Conservation (phyloP, 1,139 yeast genomes). For the Martiniozyma asiatica region DNA sequence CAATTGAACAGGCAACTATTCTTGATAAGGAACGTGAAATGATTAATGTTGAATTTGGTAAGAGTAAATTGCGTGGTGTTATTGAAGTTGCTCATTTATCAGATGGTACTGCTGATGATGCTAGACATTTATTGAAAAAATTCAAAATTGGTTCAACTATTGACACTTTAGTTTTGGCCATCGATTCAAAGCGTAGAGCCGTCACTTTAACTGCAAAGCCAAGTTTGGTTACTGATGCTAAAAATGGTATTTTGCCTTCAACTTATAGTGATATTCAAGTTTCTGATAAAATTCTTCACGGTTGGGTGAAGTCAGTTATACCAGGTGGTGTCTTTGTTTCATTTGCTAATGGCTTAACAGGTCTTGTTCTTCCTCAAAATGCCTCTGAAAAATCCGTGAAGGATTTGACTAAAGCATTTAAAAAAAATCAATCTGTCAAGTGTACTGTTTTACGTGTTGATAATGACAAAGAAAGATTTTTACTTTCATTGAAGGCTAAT, state of each 20-base stretch:
- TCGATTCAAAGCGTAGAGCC: conserved; percentile 47
- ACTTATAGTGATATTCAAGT: conserved; percentile 45
- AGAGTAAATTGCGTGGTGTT: conserved; percentile 54
- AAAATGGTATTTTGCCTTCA: conserved; percentile 41
- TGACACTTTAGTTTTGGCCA: conserved; percentile 55
- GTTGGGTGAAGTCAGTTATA: conserved; percentile 70
- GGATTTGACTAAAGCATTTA: conserved; percentile 46
- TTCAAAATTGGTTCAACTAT: conserved; percentile 48
- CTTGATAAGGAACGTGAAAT: conserved; percentile 70
- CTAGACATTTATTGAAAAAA: conserved; percentile 49
- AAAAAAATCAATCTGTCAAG: conserved; percentile 49
- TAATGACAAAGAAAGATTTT: conserved; percentile 57
- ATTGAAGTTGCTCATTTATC: conserved; percentile 64
- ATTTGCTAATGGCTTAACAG: conserved; percentile 72
- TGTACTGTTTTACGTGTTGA: conserved; percentile 56
- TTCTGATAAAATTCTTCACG: conserved; percentile 42
- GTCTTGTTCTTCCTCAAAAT: conserved; percentile 70
- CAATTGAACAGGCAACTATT: conserved; percentile 49
- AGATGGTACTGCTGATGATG: conserved; percentile 65
- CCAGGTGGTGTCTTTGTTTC: conserved; percentile 72
- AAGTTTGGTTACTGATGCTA: conserved; percentile 57
- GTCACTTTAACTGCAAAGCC: conserved; percentile 55
- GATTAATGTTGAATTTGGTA: conserved; percentile 51
- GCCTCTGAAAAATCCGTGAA: conserved; percentile 45
- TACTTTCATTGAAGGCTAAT: conserved; percentile 35